phyloP scores from a whole-genome alignment of 2,329 filamentous ascomycete genomes.

The Fusarium guadeloupense region DNA sequence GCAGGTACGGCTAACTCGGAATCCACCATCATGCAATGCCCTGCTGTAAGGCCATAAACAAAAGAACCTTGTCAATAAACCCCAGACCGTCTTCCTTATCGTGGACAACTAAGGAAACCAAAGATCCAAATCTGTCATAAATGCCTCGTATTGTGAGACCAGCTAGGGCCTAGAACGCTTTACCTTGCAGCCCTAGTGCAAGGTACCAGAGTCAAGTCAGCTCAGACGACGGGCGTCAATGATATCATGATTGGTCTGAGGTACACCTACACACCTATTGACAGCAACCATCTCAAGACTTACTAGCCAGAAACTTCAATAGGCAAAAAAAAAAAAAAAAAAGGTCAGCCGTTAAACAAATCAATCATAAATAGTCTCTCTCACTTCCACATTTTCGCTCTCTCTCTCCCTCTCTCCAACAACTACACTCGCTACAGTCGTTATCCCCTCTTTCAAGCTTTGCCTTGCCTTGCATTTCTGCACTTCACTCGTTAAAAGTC shows the following conservation, averaged over 20 bases:
- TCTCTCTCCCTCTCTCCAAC: background rate
- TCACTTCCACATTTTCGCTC: background rate
- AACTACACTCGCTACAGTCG: constrained; percentile 36
- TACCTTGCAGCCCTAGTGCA: constrained; percentile 10
- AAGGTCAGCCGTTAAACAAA: background rate
- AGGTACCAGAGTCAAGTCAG: constrained; percentile 16
- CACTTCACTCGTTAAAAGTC: constrained; percentile 23
- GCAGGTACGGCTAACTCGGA: constrained; percentile 18
- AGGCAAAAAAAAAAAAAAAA: too few relatives aligned
- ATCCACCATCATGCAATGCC: background rate
- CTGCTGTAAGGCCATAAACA: background rate
- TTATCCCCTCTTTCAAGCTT: constrained; percentile 11
- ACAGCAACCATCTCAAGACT: constrained; percentile 1
- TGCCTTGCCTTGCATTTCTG: constrained; percentile 16
- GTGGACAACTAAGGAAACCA: background rate
- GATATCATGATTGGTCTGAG: constrained; percentile 30
- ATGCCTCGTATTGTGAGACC: constrained; percentile 20
- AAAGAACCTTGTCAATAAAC: background rate
- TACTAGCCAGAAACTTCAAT: background rate
- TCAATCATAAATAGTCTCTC: constrained; percentile 29
- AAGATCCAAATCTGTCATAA: constrained; percentile 24
- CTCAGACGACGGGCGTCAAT: constrained; percentile 4
- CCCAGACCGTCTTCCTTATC: constrained; percentile 20
- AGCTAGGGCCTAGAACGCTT: background rate
- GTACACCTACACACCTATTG: background rate